These are phyloP conservation scores for Collybiopsis luxurians DNA, from an alignment of 768 basidiomycete genomes.

Conservation along the genomic window DNA sequence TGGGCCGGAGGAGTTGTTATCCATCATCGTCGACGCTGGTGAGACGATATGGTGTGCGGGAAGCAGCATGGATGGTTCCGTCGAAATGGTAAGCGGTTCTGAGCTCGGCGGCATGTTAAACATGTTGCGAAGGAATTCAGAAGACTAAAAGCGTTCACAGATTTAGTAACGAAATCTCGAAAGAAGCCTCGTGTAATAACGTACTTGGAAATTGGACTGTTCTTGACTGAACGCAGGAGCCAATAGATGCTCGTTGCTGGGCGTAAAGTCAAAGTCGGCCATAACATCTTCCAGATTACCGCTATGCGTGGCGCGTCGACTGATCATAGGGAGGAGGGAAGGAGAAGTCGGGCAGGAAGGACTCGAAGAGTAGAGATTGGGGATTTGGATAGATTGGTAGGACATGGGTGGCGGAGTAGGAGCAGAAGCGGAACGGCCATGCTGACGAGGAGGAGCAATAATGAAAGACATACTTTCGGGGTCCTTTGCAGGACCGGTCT, in stretches of 20 bases:
- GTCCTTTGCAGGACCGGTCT: conserved; percentile 15
- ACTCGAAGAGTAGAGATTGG: conserved; percentile 46
- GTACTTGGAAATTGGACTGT: conserved; percentile 46
- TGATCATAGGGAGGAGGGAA: conserved; percentile 56
- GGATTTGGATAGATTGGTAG: conserved; percentile 68
- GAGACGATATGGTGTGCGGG: conserved; percentile 45
- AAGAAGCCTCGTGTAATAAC: conserved; percentile 16
- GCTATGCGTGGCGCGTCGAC: conserved; percentile 53
- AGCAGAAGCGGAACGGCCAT: conserved; percentile 48
- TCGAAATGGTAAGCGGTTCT: conserved; percentile 39
- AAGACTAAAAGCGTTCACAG: conserved; percentile 31
- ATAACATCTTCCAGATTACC: conserved; percentile 41
- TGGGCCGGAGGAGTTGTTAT: conserved; percentile 47
- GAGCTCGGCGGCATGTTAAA: conserved; percentile 24
- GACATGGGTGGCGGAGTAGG: conserved; percentile 65
- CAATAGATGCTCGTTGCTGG: conserved; percentile 37
- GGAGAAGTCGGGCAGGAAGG: conserved; percentile 64
- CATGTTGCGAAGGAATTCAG: conserved; percentile 50
- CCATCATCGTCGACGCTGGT: conserved; percentile 45
- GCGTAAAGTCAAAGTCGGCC: conserved; percentile 56
- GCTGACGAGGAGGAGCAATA: conserved; percentile 34
- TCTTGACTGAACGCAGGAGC: conserved; percentile 37
- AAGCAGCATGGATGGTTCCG: conserved; percentile 34
- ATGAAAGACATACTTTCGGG: conserved; percentile 30
- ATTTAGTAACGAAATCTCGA: conserved; percentile 12